Evolutionary conservation across 306 rosid species (phyloP).

Genomic region (Prunus armeniaca): DNA sequence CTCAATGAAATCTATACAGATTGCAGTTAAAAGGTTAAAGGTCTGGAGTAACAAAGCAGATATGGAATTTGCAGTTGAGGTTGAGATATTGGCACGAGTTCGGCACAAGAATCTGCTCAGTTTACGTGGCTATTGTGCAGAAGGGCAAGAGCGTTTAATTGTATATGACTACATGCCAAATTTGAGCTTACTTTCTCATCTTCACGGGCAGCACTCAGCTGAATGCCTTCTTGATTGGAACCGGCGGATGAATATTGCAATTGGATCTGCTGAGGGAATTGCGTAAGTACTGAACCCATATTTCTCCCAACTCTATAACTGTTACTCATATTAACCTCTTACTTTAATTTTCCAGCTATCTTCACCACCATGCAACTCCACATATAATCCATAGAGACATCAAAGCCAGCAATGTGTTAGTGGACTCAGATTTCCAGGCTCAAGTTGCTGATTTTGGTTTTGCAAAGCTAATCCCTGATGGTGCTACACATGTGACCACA

Average conservation of each 20-base stretch:
- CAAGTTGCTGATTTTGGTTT: constrained; percentile 96
- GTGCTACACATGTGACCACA: constrained; percentile 93
- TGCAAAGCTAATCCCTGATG: constrained; percentile 92
- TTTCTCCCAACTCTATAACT: neutral
- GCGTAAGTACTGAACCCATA: constrained; percentile 49
- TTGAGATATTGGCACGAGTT: constrained; percentile 94
- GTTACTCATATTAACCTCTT: constrained; percentile 7
- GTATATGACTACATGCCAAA: constrained; percentile 92
- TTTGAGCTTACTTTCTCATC: constrained; percentile 90
- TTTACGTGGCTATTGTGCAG: constrained; percentile 95
- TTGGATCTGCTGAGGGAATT: constrained; percentile 93
- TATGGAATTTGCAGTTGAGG: constrained; percentile 91
- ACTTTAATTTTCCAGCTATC: constrained; percentile 64
- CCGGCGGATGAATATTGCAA: constrained; percentile 78
- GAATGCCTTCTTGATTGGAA: constrained; percentile 86
- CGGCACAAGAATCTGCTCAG: constrained; percentile 93
- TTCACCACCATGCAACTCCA: constrained; percentile 86
- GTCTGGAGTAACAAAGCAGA: constrained; percentile 96
- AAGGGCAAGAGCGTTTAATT: constrained; percentile 93
- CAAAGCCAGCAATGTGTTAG: constrained; percentile 84
- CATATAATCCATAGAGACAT: constrained; percentile 91
- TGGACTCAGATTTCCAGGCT: constrained; percentile 76
- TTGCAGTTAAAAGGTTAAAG: constrained; percentile 94
- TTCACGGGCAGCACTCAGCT: constrained; percentile 91
- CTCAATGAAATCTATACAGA: constrained; percentile 41